Base-by-base conservation (phyloP, 768 basidiomycete genomes). In the Filobasidium floriforme region DNA sequence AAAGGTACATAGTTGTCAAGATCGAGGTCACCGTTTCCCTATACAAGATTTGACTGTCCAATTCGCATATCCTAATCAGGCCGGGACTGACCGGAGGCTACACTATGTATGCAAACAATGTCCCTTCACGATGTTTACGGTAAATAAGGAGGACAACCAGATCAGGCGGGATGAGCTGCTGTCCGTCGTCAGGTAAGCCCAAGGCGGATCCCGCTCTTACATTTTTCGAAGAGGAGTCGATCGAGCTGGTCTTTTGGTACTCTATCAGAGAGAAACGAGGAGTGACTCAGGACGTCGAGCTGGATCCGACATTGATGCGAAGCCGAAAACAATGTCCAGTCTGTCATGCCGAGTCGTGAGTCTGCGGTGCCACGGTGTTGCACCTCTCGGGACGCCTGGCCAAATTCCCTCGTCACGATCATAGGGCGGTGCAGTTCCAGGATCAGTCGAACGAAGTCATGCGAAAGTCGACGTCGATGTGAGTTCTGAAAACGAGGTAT, bases 361-460 rank as follows among this genome's bases (percentile, higher is more conserved):
- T 81, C n/a, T 32, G 57, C 40, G 1, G 28, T 19, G 15, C 32
- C 32, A 15, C 18, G 15, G 14, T 11, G 9, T 29, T 40, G 3
- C n/a, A n/a, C n/a, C 3, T 29, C 0, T 4, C 9, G 46, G 68
- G 63, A 59, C 37, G 40, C 14, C 51, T 67, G 41, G 32, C 22
- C 55, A 59, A 37, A 37, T 24, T 26, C 4, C 46, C 24, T n/a
- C 24, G 46, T 19, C 46, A 51, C 18, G 24, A 51, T 60, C 68
- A n/a, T 73, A 98, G 93, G 74, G 86, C 90, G 60, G 93, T 98
- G 5, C 85, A 89, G 75, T 98, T 89, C 78, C 94, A 97, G 79
- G 94, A 97, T 79, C 94, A 98, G 77, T 96, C 92, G 19, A 93
- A 94, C 26, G 54, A 57, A 32, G 24, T 57, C 22, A 57, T 57